phyloP scores from a whole-genome alignment of 768 basidiomycete genomes.

The Austroboletus eburneus region DNA sequence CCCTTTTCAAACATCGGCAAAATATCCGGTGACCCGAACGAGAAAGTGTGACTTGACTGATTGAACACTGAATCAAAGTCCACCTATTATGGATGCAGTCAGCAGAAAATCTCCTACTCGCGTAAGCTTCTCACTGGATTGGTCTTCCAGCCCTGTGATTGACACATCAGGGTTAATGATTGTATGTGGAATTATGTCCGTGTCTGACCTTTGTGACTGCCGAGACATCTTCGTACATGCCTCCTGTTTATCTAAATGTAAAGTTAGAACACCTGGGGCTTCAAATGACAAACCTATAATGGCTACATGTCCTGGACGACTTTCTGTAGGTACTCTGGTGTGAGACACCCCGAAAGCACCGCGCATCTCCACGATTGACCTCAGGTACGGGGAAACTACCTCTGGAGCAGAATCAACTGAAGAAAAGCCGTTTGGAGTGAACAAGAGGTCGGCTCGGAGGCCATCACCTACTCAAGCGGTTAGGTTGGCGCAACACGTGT shows the following conservation, averaged over 20 bases:
- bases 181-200: background rate
- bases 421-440: slow-evolving; percentile 58
- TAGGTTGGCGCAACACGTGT: background rate
- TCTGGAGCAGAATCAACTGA: slow-evolving; percentile 47
- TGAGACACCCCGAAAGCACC: slow-evolving; percentile 85
- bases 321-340: slow-evolving; percentile 84
- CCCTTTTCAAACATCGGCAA: slow-evolving; percentile 81
- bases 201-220: slow-evolving; percentile 72
- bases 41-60: slow-evolving; percentile 69
- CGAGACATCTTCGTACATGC: slow-evolving; percentile 90
- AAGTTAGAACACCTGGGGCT: background rate
- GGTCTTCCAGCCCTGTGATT: slow-evolving; percentile 85
- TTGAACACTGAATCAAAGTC: slow-evolving; percentile 90
- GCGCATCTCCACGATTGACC: slow-evolving; percentile 57
- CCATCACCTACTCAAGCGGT: slow-evolving; percentile 67
- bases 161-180: slow-evolving; percentile 4
- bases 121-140: slow-evolving; percentile 54
- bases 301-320: slow-evolving; percentile 84
- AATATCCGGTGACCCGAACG: slow-evolving; percentile 87
- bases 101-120: background rate
- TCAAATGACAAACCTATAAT: slow-evolving; percentile 57
- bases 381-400: slow-evolving; percentile 72
- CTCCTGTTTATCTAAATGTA: slow-evolving; percentile 40
- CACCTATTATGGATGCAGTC: slow-evolving; percentile 34
- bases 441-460: slow-evolving; percentile 75